Base-by-base conservation (phyloP, 495 filamentous ascomycete species). In the Amorphotheca resinae region DNA sequence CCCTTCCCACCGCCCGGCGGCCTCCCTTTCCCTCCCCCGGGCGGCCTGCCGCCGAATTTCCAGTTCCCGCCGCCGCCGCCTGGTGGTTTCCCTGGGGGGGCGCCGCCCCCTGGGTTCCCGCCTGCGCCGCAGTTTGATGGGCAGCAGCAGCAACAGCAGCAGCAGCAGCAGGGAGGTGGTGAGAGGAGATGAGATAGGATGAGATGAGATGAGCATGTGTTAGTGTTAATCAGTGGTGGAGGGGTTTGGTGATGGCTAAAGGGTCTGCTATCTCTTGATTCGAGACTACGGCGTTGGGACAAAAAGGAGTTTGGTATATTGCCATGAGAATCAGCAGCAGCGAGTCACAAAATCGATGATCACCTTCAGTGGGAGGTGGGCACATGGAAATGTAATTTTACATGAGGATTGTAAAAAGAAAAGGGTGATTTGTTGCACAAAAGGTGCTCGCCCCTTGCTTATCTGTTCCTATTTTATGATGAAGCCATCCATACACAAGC, bases 11-110 rank as follows among this genome's bases (percentile, higher is more conserved):
- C 74, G 43, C 72, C 74, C 34, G 73, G 69, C 31, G 76, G 72
- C 38, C 70, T 80, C 0, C 79, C 79, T 3, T 86, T 88, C 57
- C 76, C 76, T 9, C 77, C 76, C 3, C 77, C 75, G 2, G 73
- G 68, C 12, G 70, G 65, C 8, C 68, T 79, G 44, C 73, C 71
- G 9, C 65, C 74, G 1, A 70, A 69, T 51, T 75, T 75, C 57
- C 68, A 59, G 35, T 64, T 66, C 36, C 61, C 63, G 9, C 63
- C 63, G 11, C 64, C 64, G 5, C 58, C 54, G 5, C 54, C 52
- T 33, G 44, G 42, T 34, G 59, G 59, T 6, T 50, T 63, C 23
- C 64, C 25, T 11, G 25, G 25, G 11, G 25, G 25, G 11, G 25
- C 57, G 16, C 58, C 57, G 0, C 57, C 49, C 15, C 56, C 55